phyloP scores from a whole-genome alignment of 2,329 filamentous ascomycete species.

The Colletotrichum sp. region DNA sequence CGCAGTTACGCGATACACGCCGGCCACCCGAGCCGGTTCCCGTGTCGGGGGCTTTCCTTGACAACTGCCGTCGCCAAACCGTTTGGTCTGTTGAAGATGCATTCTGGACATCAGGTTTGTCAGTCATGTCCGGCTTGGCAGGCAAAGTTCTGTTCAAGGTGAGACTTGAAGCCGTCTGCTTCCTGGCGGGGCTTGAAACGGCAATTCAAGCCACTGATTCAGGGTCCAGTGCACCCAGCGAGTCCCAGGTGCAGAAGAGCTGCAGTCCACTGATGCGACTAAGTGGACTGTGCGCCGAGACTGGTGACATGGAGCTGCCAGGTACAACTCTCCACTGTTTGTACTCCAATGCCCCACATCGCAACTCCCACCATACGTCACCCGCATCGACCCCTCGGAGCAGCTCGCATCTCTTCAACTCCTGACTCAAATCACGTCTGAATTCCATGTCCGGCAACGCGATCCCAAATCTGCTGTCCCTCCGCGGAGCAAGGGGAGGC shows the following conservation, averaged over 20 bases:
- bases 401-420: neutral
- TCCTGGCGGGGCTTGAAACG: neutral
- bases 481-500: slow-evolving; percentile 51
- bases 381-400: neutral
- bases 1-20: neutral
- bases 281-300: slow-evolving; percentile 1
- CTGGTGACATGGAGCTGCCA: neutral
- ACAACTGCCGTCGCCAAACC: neutral
- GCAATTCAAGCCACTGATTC: neutral
- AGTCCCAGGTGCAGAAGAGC: neutral
- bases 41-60: neutral
- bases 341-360: neutral
- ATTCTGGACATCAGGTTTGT: neutral
- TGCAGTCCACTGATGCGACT: neutral
- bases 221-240: neutral
- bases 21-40: neutral
- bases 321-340: neutral
- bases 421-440: neutral
- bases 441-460: slow-evolving; percentile 69
- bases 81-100: neutral
- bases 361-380: slow-evolving; percentile 3
- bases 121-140: neutral
- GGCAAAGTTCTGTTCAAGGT: neutral
- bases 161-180: neutral
- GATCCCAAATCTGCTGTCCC: slow-evolving; percentile 79